A percentile compares a stretch with the other conserved stretches of the same genome.
Evolutionary conservation across 768 basidiomycete species (phyloP).

Genomic region (Phanerodontia chrysosporium): DNA sequence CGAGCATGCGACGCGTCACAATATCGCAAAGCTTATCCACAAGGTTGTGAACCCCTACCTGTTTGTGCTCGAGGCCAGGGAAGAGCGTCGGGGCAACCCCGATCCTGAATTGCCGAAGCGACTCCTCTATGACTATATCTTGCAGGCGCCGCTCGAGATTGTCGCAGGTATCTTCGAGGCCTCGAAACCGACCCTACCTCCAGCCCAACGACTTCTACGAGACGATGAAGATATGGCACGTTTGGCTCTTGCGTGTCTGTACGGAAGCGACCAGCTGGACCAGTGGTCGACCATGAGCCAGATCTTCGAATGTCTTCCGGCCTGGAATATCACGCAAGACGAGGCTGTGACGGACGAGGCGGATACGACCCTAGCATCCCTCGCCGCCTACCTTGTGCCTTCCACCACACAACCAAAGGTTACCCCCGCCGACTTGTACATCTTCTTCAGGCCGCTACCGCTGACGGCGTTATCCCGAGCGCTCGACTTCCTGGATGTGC

Average conservation of each 20-base stretch:
- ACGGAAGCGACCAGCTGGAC: constrained; percentile 69
- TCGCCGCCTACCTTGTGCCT: constrained; percentile 76
- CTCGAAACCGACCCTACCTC: constrained; percentile 83
- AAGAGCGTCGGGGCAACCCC: constrained; percentile 73
- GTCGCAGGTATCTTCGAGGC: constrained; percentile 80
- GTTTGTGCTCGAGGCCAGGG: constrained; percentile 84
- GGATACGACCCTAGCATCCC: constrained; percentile 77
- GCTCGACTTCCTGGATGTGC: constrained; percentile 89
- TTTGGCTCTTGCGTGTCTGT: constrained; percentile 83
- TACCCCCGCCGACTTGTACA: constrained; percentile 65
- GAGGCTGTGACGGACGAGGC: constrained; percentile 68
- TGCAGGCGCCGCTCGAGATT: constrained; percentile 61
- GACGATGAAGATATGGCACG: constrained; percentile 82
- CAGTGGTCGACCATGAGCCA: constrained; percentile 83
- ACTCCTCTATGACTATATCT: constrained; percentile 67
- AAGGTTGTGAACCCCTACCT: constrained; percentile 89
- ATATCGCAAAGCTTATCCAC: constrained; percentile 63
- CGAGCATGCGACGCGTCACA: constrained; percentile 59
- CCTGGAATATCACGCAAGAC: constrained; percentile 68
- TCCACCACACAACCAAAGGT: constrained; percentile 53
- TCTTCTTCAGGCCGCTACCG: constrained; percentile 81
- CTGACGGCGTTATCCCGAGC: constrained; percentile 71
- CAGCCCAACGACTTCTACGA: constrained; percentile 66
- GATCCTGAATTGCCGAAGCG: constrained; percentile 64
- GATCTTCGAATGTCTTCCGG: constrained; percentile 95